These are phyloP conservation scores for Phaeosphaeriaceae sp. DNA, from an alignment of 2,329 filamentous ascomycete species.

Conservation along the genomic window DNA sequence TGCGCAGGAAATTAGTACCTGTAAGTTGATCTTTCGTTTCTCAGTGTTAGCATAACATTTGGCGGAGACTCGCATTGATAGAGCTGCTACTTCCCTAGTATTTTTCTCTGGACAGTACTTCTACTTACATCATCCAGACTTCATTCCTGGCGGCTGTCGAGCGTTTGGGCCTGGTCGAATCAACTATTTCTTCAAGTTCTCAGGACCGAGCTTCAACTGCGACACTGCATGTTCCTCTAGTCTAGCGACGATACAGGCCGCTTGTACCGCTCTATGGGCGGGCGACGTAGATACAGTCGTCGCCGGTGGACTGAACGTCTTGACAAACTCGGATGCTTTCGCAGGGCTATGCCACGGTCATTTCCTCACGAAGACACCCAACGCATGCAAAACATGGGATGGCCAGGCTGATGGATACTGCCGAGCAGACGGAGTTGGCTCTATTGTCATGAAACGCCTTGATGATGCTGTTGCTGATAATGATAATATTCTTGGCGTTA, in stretches of 20 bases:
- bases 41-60: no score
- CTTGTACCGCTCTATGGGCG: constrained; percentile 30
- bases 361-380: constrained; percentile 37
- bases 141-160: constrained; percentile 34
- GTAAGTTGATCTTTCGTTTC: constrained; percentile 66
- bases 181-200: constrained; percentile 43
- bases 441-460: constrained; percentile 38
- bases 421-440: constrained; percentile 39
- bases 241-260: constrained; percentile 34
- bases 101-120: no score
- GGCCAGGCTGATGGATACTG: constrained; percentile 37
- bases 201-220: constrained; percentile 49
- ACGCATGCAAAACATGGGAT: constrained; percentile 40
- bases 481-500: constrained; percentile 36
- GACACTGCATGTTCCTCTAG: constrained; percentile 46
- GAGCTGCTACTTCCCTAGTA: no score
- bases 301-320: constrained; percentile 28
- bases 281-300: constrained; percentile 32
- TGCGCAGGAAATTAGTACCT: constrained; percentile 72
- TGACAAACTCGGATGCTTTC: constrained; percentile 38
- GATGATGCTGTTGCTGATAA: constrained; percentile 33
- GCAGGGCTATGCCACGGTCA: constrained; percentile 20
- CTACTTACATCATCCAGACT: no score
- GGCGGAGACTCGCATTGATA: no score
- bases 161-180: constrained; percentile 60